Conservation (phyloP, 177 flowering plant species). For the Telopea speciosissima region DNA sequence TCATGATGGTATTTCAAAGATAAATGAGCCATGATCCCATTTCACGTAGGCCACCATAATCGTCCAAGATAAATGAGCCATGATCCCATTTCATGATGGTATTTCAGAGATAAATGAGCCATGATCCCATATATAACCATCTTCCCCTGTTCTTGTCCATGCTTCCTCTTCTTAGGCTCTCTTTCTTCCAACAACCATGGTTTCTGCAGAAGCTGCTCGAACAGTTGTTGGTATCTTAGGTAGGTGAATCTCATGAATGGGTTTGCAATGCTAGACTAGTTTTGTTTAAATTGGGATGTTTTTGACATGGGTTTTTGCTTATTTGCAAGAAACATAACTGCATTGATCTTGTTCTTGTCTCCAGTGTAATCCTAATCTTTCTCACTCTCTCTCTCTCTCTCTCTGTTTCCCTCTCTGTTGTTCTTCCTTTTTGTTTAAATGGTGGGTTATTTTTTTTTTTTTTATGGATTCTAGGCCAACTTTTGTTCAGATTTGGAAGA, state of each 20-base stretch:
- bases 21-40: neutral
- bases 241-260: conserved; percentile 8
- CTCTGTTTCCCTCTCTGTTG: no score
- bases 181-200: conserved; percentile 40
- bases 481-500: conserved; percentile 64
- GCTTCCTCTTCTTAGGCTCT: neutral
- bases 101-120: no score
- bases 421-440: no score
- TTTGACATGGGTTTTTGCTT: conserved; percentile 11
- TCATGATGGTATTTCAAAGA: neutral
- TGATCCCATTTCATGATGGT: no score
- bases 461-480: conserved; percentile 74
- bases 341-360: conserved; percentile 57
- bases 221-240: conserved; percentile 53
- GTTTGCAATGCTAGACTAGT: no score
- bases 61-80: no score
- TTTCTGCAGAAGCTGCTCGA: conserved; percentile 37
- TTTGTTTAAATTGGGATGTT: no score
- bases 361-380: conserved; percentile 34
- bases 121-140: no score
- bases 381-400: no score
- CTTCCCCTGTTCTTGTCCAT: no score
- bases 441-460: neutral
- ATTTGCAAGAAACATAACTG: conserved; percentile 57
- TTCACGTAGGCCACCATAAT: no score